Evolutionary conservation across 768 basidiomycete genomes (phyloP).

Genomic region (Suillus alpinus): DNA sequence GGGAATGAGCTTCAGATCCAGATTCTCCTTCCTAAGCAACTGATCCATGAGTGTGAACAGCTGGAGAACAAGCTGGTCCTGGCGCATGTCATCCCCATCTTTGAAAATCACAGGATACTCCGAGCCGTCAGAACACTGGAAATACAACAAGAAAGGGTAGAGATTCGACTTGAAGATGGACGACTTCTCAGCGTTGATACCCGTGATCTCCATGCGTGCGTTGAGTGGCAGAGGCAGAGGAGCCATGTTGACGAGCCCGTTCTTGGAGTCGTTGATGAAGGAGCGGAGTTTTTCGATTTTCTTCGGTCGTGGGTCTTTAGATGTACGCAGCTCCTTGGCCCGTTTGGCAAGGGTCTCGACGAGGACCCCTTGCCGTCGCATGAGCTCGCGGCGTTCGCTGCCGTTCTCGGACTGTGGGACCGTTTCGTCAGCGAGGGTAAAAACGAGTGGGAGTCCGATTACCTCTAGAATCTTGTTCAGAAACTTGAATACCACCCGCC

Average conservation of each 20-base stretch:
- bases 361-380: constrained; percentile 88
- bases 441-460: background rate
- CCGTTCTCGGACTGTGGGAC: constrained; percentile 63
- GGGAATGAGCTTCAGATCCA: constrained; percentile 88
- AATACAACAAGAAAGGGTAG: constrained; percentile 86
- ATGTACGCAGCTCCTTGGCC: constrained; percentile 82
- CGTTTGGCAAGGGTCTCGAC: constrained; percentile 83
- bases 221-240: constrained; percentile 89
- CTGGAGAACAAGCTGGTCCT: constrained; percentile 97
- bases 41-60: constrained; percentile 99
- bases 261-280: constrained; percentile 81
- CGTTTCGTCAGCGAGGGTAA: background rate
- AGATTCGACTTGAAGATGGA: constrained; percentile 98
- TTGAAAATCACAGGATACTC: constrained; percentile 98
- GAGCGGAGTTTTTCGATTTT: constrained; percentile 96
- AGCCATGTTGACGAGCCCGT: constrained; percentile 73
- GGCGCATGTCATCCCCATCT: constrained; percentile 97
- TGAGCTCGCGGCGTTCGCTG: constrained; percentile 77
- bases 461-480: constrained; percentile 88
- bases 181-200: constrained; percentile 88
- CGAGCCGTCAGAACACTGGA: constrained; percentile 78
- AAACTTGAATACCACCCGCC: constrained; percentile 85
- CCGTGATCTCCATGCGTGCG: constrained; percentile 78
- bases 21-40: constrained; percentile 87
- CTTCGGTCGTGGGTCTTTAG: constrained; percentile 92